These are phyloP conservation scores for Pestalotiopsis sp. DNA, from an alignment of 2,329 filamentous ascomycete species.

Conservation along the genomic window DNA sequence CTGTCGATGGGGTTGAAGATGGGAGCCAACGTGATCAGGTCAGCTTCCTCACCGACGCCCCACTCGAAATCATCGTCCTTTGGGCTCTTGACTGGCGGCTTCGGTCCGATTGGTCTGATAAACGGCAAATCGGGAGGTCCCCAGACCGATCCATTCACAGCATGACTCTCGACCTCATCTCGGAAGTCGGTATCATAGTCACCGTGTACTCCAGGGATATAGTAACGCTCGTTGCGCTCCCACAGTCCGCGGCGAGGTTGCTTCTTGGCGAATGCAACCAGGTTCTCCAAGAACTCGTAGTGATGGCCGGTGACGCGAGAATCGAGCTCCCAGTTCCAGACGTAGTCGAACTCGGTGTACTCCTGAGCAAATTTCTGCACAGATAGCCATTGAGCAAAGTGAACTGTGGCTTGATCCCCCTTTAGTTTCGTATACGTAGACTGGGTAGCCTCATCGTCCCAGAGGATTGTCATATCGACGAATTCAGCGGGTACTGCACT, in stretches of 20 bases:
- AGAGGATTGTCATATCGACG: constrained; percentile 68
- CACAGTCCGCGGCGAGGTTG: constrained; percentile 73
- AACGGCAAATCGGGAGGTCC: constrained; percentile 61
- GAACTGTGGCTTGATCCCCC: constrained; percentile 51
- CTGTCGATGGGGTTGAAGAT: constrained; percentile 75
- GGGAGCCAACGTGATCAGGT: constrained; percentile 74
- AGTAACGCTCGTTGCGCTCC: constrained; percentile 73
- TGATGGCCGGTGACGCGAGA: constrained; percentile 77
- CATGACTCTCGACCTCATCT: constrained; percentile 55
- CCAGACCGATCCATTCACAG: constrained; percentile 63
- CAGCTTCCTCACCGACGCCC: constrained; percentile 75
- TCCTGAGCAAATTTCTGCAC: constrained; percentile 75
- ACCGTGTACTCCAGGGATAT: constrained; percentile 69
- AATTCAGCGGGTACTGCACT: constrained; percentile 70
- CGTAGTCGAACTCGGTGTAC: constrained; percentile 76
- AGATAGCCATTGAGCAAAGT: constrained; percentile 67
- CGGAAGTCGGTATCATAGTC: constrained; percentile 68
- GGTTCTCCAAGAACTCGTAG: constrained; percentile 73
- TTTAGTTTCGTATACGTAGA: constrained; percentile 76
- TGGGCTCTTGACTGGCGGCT: constrained; percentile 58
- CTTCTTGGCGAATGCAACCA: constrained; percentile 61
- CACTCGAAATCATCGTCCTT: constrained; percentile 69
- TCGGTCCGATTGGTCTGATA: constrained; percentile 61
- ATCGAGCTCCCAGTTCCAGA: constrained; percentile 90
- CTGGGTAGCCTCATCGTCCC: constrained; percentile 73